A percentile compares a stretch with the other conserved stretches of the same genome.
phyloP scores from a whole-genome alignment of 2,329 filamentous ascomycete species.

The Hymenotorrendiella dingleyae region DNA sequence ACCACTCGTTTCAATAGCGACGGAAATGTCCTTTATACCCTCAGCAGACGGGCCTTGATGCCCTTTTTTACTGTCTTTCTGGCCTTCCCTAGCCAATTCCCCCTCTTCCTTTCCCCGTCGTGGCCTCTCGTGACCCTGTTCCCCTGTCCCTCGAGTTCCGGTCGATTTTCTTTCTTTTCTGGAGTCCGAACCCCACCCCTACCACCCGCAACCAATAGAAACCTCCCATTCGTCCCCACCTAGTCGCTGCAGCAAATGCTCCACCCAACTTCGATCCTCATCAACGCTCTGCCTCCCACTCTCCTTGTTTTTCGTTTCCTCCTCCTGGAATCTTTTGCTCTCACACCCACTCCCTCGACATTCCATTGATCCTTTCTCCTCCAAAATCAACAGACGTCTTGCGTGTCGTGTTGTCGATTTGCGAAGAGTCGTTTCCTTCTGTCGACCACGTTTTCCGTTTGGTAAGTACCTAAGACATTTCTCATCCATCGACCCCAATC shows the following conservation, averaged over 20 bases:
- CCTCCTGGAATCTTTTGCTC: slow-evolving; percentile 3
- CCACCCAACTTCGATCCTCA: slow-evolving; percentile 5
- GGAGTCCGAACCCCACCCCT: background rate
- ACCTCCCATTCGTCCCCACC: background rate
- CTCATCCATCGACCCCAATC: slow-evolving; percentile 8
- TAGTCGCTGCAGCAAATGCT: background rate
- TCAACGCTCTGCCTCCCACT: slow-evolving; percentile 6
- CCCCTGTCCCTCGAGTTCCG: background rate
- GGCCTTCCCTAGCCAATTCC: background rate
- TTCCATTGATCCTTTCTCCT: slow-evolving; percentile 13
- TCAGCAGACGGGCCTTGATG: no score
- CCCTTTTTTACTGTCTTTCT: background rate
- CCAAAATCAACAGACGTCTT: slow-evolving; percentile 3
- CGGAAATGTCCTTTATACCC: background rate
- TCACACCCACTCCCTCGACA: slow-evolving; percentile 3
- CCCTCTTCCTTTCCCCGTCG: background rate
- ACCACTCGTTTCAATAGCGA: background rate
- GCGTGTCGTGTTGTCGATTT: slow-evolving; percentile 12
- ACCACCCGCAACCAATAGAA: background rate
- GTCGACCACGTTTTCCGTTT: slow-evolving; percentile 20
- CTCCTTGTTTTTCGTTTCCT: slow-evolving; percentile 1
- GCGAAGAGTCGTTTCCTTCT: slow-evolving; percentile 23
- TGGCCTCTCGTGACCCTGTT: background rate
- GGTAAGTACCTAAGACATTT: slow-evolving; percentile 20
- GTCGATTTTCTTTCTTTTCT: background rate